Conservation (phyloP, 768 basidiomycete species). For the Boletus coccyginus region DNA sequence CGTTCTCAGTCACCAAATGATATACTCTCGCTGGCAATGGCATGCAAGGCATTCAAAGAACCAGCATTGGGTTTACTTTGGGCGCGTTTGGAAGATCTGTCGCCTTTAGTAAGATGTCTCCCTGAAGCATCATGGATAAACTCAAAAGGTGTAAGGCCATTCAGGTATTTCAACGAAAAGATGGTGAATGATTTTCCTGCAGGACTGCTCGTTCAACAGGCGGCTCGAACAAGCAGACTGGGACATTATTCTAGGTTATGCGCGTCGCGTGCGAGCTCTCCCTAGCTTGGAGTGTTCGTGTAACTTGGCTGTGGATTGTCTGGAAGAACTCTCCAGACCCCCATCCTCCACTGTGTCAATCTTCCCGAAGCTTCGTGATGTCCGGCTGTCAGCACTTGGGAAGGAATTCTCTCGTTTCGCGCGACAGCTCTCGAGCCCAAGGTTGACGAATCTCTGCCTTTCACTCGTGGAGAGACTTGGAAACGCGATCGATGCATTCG, state of each 20-base stretch:
- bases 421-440: conserved; percentile 3
- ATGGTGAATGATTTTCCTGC: neutral
- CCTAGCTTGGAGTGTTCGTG: neutral
- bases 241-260: conserved; percentile 6
- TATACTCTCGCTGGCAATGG: conserved; percentile 1
- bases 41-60: conserved; percentile 15
- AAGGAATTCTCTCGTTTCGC: neutral
- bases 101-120: conserved; percentile 12
- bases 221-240: conserved; percentile 1
- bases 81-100: conserved; percentile 4
- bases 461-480: neutral
- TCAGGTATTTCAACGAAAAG: neutral
- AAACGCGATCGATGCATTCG: neutral
- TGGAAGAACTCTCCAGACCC: neutral
- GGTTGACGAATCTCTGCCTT: neutral
- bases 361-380: conserved; percentile 9
- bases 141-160: conserved; percentile 3
- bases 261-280: conserved; percentile 8
- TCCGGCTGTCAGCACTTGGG: neutral
- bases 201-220: conserved; percentile 1
- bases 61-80: conserved; percentile 12
- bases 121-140: neutral
- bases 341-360: neutral
- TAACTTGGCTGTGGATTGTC: neutral
- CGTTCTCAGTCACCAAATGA: no score